Base-by-base conservation (phyloP, 306 rosid species). In the Neltuma alba region DNA sequence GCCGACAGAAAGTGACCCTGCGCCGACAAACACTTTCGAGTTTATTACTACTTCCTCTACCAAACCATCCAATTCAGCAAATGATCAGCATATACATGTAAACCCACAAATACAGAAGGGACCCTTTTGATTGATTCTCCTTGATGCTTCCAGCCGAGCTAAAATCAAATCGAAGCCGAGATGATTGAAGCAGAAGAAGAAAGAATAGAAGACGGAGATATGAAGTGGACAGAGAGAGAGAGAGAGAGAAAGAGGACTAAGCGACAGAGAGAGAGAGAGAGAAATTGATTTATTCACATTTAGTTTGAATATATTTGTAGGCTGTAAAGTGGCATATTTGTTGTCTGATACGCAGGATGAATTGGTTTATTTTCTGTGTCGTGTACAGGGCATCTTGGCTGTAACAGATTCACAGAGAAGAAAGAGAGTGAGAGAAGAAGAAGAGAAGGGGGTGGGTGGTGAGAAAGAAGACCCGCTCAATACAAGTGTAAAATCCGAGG, bases 1-100 rank as follows among this genome's bases (percentile, higher is more conserved):
- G 89, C 92, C 92, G 89, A 91, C 97, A 91, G 98, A 93, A 91
- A 91, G 93, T 86, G 93, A 91, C 94, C 89, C 85, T 67, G 89
- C 93, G 93, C 97, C 93, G 94, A 93, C 93, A 93, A 83, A 80
- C 84, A 76, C 52, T 74, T 65, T 47, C 74, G 80, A 60, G 84
- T 80, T 86, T 37, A 81, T 76, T 74, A 75, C 70, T 78, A 60
- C 79, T 79, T 83, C 40, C 80, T 60, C 86, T 74, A 87, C 89
- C 87, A 87, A 92, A 87, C 91, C 86, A 83, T 83, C 79, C 86
- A 87, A 83, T 83, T 85, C 81, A 82, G 84, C 84, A 80, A 75
- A 80, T 68, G 82, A 85, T 76, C 85, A 73, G 50, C 44, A 55
- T 16, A 83, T 65, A 50, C 21, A 54, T 34, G 31, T 40, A 45